Conservation (phyloP, 805 yeast genomes). For the Debaryomyces prosopidis region DNA sequence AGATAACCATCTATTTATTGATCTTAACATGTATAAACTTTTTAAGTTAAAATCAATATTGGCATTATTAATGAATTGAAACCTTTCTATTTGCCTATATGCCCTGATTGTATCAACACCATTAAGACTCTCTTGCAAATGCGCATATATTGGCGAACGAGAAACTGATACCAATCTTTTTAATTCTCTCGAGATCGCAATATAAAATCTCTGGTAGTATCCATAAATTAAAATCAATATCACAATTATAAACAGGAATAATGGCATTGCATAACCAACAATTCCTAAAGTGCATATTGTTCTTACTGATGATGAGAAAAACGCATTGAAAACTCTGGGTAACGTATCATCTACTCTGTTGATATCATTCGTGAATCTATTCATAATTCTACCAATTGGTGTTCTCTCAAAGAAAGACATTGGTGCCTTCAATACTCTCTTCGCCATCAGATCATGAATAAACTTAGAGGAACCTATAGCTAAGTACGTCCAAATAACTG, state of each 20-base stretch:
- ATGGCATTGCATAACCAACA: constrained; percentile 69
- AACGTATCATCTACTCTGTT: constrained; percentile 24
- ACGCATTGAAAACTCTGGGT: constrained; percentile 17
- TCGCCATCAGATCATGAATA: constrained; percentile 15
- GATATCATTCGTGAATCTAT: constrained; percentile 25
- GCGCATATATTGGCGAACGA: constrained; percentile 66
- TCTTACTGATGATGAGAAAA: constrained; percentile 40
- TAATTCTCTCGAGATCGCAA: constrained; percentile 70
- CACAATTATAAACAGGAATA: constrained; percentile 67
- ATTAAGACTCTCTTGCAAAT: constrained; percentile 66
- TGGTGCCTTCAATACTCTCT: constrained; percentile 18
- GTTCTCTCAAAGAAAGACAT: constrained; percentile 26
- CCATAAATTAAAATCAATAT: constrained; percentile 46
- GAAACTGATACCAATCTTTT: constrained; percentile 72
- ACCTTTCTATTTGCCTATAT: constrained; percentile 51
- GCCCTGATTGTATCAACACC: constrained; percentile 68
- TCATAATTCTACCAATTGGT: constrained; percentile 26
- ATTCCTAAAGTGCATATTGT: constrained; percentile 60
- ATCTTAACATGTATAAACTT: constrained; percentile 47
- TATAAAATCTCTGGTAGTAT: constrained; percentile 53
- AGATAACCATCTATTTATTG: constrained; percentile 77
- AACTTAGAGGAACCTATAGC: constrained; percentile 45
- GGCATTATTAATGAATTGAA: constrained; percentile 50
- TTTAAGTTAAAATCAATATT: constrained; percentile 46
- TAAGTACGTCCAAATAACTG: constrained; percentile 52